Conservation (phyloP, 2,329 filamentous ascomycete species). For the Clarireedia sp. region DNA sequence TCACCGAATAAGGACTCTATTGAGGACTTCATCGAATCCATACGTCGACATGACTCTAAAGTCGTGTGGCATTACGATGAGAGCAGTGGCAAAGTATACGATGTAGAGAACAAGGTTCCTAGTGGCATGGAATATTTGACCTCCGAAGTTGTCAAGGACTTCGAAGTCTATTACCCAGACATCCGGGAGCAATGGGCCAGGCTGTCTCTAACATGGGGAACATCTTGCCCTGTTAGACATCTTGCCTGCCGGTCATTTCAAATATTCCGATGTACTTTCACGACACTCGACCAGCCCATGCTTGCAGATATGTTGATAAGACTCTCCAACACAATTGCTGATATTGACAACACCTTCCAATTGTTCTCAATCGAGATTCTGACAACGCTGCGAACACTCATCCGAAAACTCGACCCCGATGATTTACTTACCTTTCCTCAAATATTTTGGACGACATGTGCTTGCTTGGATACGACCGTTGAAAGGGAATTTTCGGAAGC, state of each 20-base stretch:
- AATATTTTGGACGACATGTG: conserved; percentile 95
- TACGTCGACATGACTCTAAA: conserved; percentile 73
- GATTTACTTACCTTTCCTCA: conserved; percentile 87
- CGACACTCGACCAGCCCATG: conserved; percentile 86
- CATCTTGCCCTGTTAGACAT: conserved; percentile 90
- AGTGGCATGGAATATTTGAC: conserved; percentile 81
- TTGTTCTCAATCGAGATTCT: conserved; percentile 97
- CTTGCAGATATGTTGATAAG: conserved; percentile 93
- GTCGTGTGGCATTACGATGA: conserved; percentile 96
- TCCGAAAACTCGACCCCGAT: conserved; percentile 70
- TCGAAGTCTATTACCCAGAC: conserved; percentile 73
- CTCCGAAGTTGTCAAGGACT: conserved; percentile 73
- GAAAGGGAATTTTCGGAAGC: conserved; percentile 91
- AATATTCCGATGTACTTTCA: conserved; percentile 89
- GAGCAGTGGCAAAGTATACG: conserved; percentile 69
- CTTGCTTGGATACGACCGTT: conserved; percentile 93
- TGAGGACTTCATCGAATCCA: conserved; percentile 79
- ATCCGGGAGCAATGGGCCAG: conserved; percentile 90
- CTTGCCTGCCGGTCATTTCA: conserved; percentile 96
- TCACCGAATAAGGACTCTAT: conserved; percentile 61
- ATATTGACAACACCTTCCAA: conserved; percentile 88
- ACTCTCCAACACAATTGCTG: conserved; percentile 92
- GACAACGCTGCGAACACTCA: conserved; percentile 86
- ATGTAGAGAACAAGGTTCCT: conserved; percentile 72
- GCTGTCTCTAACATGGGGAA: conserved; percentile 88